A percentile compares a stretch with the other conserved stretches of the same genome.
Conservation (phyloP, 331 rosid species). For the Erythrophleum ivorense region DNA sequence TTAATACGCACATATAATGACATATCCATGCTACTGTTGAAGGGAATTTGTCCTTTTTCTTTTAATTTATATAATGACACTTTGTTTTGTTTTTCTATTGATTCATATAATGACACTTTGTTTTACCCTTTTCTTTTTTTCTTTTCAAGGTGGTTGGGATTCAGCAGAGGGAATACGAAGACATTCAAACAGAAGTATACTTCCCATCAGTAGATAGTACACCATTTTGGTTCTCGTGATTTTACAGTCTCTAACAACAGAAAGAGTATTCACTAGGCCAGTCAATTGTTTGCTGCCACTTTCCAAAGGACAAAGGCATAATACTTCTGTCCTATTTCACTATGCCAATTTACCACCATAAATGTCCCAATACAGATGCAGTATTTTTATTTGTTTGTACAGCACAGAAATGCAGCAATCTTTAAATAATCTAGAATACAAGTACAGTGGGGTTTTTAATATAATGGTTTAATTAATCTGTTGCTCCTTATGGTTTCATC, state of each 20-base stretch:
- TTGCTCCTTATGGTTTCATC: background rate
- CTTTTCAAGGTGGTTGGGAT: background rate
- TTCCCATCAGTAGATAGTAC: background rate
- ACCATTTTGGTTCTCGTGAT: conserved; percentile 12
- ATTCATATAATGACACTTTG: background rate
- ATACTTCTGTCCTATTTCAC: conserved; percentile 1
- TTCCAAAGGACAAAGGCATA: background rate
- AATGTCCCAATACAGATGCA: background rate
- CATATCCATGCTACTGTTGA: background rate
- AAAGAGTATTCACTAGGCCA: background rate
- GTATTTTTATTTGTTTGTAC: background rate
- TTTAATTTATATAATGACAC: too few species aligned
- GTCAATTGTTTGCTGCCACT: background rate
- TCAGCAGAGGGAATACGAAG: background rate
- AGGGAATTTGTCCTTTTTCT: too few species aligned
- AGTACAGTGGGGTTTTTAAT: background rate
- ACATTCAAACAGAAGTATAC: conserved; percentile 3
- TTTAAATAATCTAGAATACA: background rate
- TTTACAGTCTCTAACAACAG: conserved; percentile 5
- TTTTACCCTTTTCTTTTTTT: background rate
- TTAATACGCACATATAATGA: conserved; percentile 15
- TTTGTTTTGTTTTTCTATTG: background rate
- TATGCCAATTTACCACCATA: background rate
- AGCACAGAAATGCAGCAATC: background rate
- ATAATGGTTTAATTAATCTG: background rate